These are phyloP conservation scores for Mitragyna speciosa DNA, from an alignment of 257 asterid genomes.

Conservation along the genomic window DNA sequence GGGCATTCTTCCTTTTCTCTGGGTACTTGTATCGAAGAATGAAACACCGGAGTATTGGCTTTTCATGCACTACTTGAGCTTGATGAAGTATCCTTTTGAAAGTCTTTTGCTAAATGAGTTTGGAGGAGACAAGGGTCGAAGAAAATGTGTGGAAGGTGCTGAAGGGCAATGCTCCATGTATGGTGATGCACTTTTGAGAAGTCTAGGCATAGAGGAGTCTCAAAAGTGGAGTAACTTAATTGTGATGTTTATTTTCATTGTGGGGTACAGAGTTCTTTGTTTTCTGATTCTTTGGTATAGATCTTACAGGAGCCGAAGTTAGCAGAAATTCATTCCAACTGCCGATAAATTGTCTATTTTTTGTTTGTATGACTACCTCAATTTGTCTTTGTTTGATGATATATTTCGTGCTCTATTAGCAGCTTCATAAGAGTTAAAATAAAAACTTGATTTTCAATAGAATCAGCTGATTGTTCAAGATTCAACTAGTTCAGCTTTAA, in stretches of 20 bases:
- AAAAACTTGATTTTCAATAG: no score
- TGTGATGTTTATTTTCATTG: conserved; percentile 62
- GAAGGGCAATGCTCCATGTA: conserved; percentile 48
- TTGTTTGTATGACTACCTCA: no score
- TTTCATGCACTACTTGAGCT: conserved; percentile 84
- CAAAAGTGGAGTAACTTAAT: conserved; percentile 70
- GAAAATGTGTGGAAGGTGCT: conserved; percentile 50
- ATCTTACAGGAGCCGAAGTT: conserved; percentile 52
- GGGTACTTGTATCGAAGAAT: conserved; percentile 67
- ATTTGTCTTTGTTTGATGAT: no score
- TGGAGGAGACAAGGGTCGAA: conserved; percentile 54
- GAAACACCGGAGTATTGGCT: conserved; percentile 70
- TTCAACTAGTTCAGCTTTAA: no score
- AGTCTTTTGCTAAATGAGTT: conserved; percentile 78
- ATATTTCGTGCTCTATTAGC: no score
- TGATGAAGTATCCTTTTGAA: conserved; percentile 85
- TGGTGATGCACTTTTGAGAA: conserved; percentile 56
- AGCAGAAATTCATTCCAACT: background rate
- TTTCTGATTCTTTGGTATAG: conserved; percentile 61
- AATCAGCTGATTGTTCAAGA: no score
- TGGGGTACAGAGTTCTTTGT: conserved; percentile 70
- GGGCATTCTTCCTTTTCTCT: conserved; percentile 83
- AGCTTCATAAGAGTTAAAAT: no score
- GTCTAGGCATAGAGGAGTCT: conserved; percentile 55
- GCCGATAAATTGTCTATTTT: no score